Base-by-base conservation (phyloP, 305 asterid species). In the Lippia alba region DNA sequence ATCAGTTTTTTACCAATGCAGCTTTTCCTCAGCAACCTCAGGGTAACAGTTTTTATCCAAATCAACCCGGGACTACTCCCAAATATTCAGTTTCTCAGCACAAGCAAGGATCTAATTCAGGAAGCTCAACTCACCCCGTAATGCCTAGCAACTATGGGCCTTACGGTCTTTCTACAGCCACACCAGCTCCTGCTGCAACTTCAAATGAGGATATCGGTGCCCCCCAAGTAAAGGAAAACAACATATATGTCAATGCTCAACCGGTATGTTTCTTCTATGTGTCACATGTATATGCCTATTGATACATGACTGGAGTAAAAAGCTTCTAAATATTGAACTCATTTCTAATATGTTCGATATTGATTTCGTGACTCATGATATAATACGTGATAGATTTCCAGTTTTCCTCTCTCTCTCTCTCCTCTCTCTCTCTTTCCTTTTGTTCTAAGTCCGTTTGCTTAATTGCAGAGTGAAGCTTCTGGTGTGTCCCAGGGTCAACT, bases 1-100 rank as follows among this genome's bases (percentile, higher is more conserved):
- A 82, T 78, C 92, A 79, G 57, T 84, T 73, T 61, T 64, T 82
- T 59, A 73, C 80, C 80, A 84, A 69, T 69, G 85, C 41, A 17
- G 77, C 80, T 24, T 87, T 81, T 78, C 85, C 88, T 56, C 92
- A 84, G 84, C 90, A 82, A 72, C 84, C 92, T 74, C 87, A 74
- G 73, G 76, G 84, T 71, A 86, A 81, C 64, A 80, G 75, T 66
- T 66, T 78, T 30, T 86, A 86, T 81, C 90, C 86, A 68, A 62
- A 82, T 75, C 82, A 80, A 62, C 81, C 83, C 59, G 87, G 79
- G 46, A 76, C 80, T 40, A 77, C 82, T 72, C 72, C 82, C 70
- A 85, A 84, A 77, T 85, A 83, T 82, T 69, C 90, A 15, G 82
- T 85, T 64, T 76, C 88, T 16, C 90, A 85, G 64, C 78, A 81